Evolutionary conservation across 768 basidiomycete species (phyloP).

Genomic region (Tylopilus plumbeoviolaceoides): DNA sequence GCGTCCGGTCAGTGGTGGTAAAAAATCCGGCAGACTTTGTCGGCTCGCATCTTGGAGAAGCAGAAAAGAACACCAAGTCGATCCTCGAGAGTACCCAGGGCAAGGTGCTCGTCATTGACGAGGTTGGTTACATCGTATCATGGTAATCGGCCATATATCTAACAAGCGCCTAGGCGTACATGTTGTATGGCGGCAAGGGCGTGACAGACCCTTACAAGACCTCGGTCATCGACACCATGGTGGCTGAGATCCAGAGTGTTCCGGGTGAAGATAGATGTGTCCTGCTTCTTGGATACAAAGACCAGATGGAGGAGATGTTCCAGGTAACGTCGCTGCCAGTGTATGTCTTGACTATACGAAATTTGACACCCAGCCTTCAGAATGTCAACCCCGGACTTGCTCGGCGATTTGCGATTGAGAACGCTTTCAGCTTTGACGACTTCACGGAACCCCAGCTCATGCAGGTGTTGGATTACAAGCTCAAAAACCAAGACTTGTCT

Average conservation of each 20-base stretch:
- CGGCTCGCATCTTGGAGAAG: constrained; percentile 53
- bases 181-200: constrained; percentile 43
- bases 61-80: constrained; percentile 61
- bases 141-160: background rate
- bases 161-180: constrained; percentile 39
- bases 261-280: constrained; percentile 71
- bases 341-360: background rate
- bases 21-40: constrained; percentile 72
- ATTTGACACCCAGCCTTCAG: constrained; percentile 29
- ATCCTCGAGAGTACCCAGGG: constrained; percentile 57
- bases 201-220: constrained; percentile 52
- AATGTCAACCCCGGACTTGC: constrained; percentile 69
- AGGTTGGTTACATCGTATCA: constrained; percentile 36
- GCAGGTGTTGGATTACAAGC: constrained; percentile 51
- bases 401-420: constrained; percentile 49
- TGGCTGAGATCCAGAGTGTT: constrained; percentile 66
- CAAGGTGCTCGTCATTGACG: constrained; percentile 71
- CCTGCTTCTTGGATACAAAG: constrained; percentile 59
- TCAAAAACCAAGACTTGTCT: constrained; percentile 52
- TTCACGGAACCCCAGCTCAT: constrained; percentile 52
- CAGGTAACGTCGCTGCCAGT: constrained; percentile 37
- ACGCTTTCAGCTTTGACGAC: constrained; percentile 66
- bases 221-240: constrained; percentile 69
- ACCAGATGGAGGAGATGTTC: constrained; percentile 72
- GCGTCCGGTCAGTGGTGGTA: constrained; percentile 43